These are phyloP conservation scores for Tylopilus sp. DNA, from an alignment of 1,284 basidiomycete genomes.

Conservation along the genomic window DNA sequence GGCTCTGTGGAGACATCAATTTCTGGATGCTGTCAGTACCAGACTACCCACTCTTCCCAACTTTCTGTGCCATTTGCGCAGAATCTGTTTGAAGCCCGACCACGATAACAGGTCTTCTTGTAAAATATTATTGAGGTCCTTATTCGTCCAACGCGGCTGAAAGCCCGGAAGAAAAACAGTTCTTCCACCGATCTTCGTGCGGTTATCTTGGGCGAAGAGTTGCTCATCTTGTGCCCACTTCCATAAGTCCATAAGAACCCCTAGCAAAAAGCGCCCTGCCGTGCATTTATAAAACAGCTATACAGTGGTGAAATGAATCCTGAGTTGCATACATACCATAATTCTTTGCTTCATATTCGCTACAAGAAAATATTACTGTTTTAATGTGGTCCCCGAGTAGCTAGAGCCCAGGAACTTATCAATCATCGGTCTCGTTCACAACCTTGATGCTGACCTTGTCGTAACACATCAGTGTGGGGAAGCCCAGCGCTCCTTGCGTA, in stretches of 20 bases:
- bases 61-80: constrained; percentile 82
- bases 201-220: constrained; percentile 62
- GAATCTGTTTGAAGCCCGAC: constrained; percentile 65
- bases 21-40: background rate
- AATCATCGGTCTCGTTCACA: constrained; percentile 3
- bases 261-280: constrained; percentile 78
- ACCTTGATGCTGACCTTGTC: constrained; percentile 58
- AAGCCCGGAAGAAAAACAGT: constrained; percentile 63
- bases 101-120: constrained; percentile 63
- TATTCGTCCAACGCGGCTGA: constrained; percentile 49
- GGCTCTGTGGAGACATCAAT: constrained; percentile 41
- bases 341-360: constrained; percentile 94
- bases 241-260: constrained; percentile 71
- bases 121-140: constrained; percentile 38
- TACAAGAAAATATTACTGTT: constrained; percentile 86
- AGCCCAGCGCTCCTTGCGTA: constrained; percentile 79
- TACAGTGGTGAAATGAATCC: background rate
- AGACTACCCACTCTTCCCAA: constrained; percentile 49
- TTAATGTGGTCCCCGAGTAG: constrained; percentile 82
- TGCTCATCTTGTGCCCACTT: constrained; percentile 76
- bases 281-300: constrained; percentile 2
- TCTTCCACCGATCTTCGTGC: constrained; percentile 63
- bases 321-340: constrained; percentile 57
- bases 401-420: constrained; percentile 36
- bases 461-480: constrained; percentile 83